Evolutionary conservation across 2,329 filamentous ascomycete species (phyloP), one percentile per base, ranked within the genome.

Genomic region (Exutisphaerella laricina): DNA sequence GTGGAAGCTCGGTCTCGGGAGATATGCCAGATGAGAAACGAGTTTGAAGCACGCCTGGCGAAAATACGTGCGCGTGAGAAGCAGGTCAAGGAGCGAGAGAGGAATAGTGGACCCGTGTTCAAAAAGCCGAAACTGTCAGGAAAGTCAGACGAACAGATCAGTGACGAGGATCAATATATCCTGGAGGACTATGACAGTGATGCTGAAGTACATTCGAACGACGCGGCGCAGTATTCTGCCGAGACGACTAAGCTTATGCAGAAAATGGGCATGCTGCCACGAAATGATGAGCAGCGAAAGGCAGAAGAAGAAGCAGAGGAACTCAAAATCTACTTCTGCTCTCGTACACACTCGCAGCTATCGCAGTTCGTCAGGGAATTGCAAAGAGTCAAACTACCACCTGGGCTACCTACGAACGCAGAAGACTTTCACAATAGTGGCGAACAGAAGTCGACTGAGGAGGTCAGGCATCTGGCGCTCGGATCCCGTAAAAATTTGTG

Each of bases 291-390:
- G 6, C 31, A 43, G 5, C 36, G 39, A 7, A 29, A 22, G 2
- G 67, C 72, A 4, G 65, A 71, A n/a, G 70, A 77, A 26, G 63
- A 74, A 5, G 71, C 78, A 9, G 79, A 87, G 41, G 80, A 84
- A 51, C 71, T 84, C 38, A 94, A 90, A 72, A 85, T 96, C 39
- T 94, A 86, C 64, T 95, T 90, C 66, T 92, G 88, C 43, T 96
- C 89, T 5, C 78, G 89, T 59, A 96, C 89, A 1, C 89, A 96
- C 64, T 96, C 89, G 2, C 89, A 96, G 59, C 68, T 96, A 10
- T 84, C 84, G 1, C 89, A 96, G 60, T 94, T 96, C 63, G 82
- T 90, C 13, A 77, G 80, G 30, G 89, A 96, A 63, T 68, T 96
- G 37, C 79, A 82, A 1, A 80, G 87, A 20, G 85, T 94, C n/a